Base-by-base conservation (phyloP, 139 green algal species). In the Chloropicon primus region DNA sequence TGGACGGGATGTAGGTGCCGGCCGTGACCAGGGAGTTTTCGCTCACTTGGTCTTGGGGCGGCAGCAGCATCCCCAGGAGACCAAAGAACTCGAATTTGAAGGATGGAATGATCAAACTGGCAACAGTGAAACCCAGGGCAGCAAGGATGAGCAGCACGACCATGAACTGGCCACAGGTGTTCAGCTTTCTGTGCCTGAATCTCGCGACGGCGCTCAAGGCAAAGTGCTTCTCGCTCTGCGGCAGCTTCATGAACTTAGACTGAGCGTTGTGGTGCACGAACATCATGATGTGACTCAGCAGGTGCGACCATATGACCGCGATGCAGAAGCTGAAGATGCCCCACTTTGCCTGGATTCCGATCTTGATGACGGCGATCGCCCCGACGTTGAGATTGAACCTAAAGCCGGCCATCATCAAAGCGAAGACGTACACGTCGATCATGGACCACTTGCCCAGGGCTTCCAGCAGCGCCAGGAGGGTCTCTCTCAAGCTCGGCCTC, bases 391-490 rank as follows among this genome's bases (percentile, higher is more conserved):
- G 22, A 71, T 78, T 24, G 25, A 82, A 82, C 22, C 29, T 71
- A 71, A 83, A 83, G 25, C 27, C 74, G 10, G 76, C 79, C 75
- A 78, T 78, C n/a, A 83, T 76, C 25, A 83, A 26, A 0, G 24
- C 72, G 71, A 83, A 77, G 2, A 83, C 74, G 79, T 76, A 83
- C 25, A 72, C 21, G n/a, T 83, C 79, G 1, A 83, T 29, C 2
- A 83, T 62, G 25, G 54, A 78, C 79, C 79, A 83, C 71, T 80
- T 80, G 2, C 79, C 79, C 1, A 80, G 28, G 1, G 27, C 71
- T 24, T 83, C 79, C 5, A 83, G 25, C 25, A 54, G 23, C 53
- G 10, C 27, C 1, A 83, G 54, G 22, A 75, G 25, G 5, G 21
- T 21, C 1, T 75, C 79, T 27, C 79, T 29, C 22, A 10, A 25